Percentiles rank a stretch among this genome's conserved stretches.
Conservation (phyloP, 164 flowering plant species). For the Litsea cubeba region DNA sequence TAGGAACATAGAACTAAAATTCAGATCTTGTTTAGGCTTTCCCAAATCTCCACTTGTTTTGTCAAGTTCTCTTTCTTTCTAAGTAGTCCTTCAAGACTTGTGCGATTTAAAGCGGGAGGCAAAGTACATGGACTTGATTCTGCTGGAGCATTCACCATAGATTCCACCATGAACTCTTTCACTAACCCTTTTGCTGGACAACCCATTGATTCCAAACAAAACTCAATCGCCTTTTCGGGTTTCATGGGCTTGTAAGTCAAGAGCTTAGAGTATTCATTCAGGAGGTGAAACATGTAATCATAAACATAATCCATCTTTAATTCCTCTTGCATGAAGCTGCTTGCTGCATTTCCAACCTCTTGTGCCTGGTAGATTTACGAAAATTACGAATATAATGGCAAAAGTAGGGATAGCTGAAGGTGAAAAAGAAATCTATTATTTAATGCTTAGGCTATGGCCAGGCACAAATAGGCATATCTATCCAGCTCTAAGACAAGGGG, state of each 20-base stretch:
- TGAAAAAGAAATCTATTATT: too few relatives aligned
- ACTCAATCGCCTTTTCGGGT: slow-evolving; percentile 33
- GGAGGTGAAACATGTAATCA: slow-evolving; percentile 58
- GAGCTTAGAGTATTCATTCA: slow-evolving; percentile 53
- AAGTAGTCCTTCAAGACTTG: slow-evolving; percentile 13
- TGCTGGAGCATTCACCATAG: slow-evolving; percentile 40
- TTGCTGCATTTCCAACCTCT: slow-evolving; percentile 41
- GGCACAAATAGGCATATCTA: too few relatives aligned
- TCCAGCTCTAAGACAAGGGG: too few relatives aligned
- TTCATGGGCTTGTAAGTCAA: slow-evolving; percentile 41
- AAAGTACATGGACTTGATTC: slow-evolving; percentile 40
- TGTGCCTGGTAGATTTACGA: slow-evolving; percentile 32
- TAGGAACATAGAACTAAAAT: too few relatives aligned
- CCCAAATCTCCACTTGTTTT: slow-evolving; percentile 42
- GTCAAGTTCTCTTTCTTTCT: slow-evolving; percentile 22
- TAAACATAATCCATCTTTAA: slow-evolving; percentile 54
- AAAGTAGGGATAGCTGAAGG: too few relatives aligned
- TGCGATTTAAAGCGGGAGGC: slow-evolving; percentile 36
- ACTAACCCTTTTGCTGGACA: slow-evolving; percentile 26
- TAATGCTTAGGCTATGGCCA: too few relatives aligned
- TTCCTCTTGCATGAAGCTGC: slow-evolving; percentile 41
- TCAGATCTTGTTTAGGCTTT: slow-evolving; percentile 4
- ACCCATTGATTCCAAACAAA: slow-evolving; percentile 45
- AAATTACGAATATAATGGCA: neutral
- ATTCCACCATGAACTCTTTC: slow-evolving; percentile 38